Base-by-base conservation (phyloP, 768 basidiomycete genomes). In the Boletus rex-veris region DNA sequence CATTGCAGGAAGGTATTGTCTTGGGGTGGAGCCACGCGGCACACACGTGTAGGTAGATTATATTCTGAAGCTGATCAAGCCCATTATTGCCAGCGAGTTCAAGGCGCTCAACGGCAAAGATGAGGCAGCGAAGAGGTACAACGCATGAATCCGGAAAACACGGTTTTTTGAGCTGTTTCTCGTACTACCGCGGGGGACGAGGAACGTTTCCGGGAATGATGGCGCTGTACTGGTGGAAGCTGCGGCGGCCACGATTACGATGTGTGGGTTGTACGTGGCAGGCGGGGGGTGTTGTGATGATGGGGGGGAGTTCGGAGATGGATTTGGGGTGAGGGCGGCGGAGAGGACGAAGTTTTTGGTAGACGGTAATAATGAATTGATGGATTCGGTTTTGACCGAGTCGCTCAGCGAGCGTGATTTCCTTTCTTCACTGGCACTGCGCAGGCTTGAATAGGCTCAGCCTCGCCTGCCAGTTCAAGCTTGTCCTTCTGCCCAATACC, bases 381-480 rank as follows among this genome's bases (percentile, higher is more conserved):
- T 35, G 43, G 26, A 46, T 59, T 69, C 64, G 67, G 67, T 66
- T 49, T 58, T 61, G 68, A 58, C 69, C 68, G 70, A 28, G 28
- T 28, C 28, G 28, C 8, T 28, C 26, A 69, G n/a, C 26, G 37
- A 41, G 35, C 49, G 59, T 41, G 64, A 64, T 46, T 69, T 71
- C 58, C 70, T 50, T 65, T 59, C 70, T 59, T 58, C 28, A 28
- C 28, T 28, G 28, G 28, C 7, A 60, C 66, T 46, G 64, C 62
- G 58, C 56, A 71, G 67, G 66, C 64, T 48, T 21, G 40, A 53
- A 50, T 58, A 35, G 39, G 52, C 52, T 41, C 58, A 54, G 64
- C 62, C 66, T 62, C 59, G 67, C 52, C 52, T 53, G 52, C 65
- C 44, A 67, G 58, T 33, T 41, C 54, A 35, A 35, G 33, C 47